Evolutionary conservation across 1,284 basidiomycete genomes (phyloP).

Genomic region (Malassezia cuniculi): DNA sequence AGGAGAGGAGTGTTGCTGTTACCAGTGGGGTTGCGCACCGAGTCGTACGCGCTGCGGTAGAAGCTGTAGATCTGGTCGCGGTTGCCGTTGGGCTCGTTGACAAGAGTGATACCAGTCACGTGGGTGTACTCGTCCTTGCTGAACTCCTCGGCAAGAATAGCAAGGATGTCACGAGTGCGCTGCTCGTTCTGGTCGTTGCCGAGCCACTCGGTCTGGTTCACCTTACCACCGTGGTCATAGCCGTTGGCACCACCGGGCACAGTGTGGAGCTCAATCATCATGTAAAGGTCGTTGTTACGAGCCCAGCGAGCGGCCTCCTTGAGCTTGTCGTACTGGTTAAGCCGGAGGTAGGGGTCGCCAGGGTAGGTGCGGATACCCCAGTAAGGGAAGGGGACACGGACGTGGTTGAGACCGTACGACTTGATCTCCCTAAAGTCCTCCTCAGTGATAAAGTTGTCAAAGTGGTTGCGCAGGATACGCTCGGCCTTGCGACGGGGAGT

Average conservation of each 20-base stretch:
- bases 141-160: conserved; percentile 46
- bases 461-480: conserved; percentile 50
- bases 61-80: conserved; percentile 20
- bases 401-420: conserved; percentile 51
- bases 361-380: conserved; percentile 75
- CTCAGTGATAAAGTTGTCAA: conserved; percentile 70
- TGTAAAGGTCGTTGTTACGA: conserved; percentile 58
- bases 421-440: conserved; percentile 58
- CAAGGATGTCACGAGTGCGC: conserved; percentile 60
- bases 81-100: conserved; percentile 36
- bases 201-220: conserved; percentile 59
- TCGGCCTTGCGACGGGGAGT: conserved; percentile 48
- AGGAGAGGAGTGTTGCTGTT: conserved; percentile 17
- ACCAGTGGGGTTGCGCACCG: conserved; percentile 22
- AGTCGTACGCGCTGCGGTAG: conserved; percentile 30
- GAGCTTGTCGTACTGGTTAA: conserved; percentile 55
- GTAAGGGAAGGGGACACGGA: conserved; percentile 74
- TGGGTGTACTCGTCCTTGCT: conserved; percentile 25
- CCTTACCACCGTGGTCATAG: conserved; percentile 55
- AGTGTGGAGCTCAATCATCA: conserved; percentile 60
- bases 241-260: conserved; percentile 48
- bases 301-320: conserved; percentile 65
- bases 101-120: conserved; percentile 28
- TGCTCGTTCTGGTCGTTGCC: conserved; percentile 56
- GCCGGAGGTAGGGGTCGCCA: conserved; percentile 73